Percentiles rank a stretch among this genome's conserved stretches.
These are phyloP conservation scores for Penicillium silybi DNA, from an alignment of 495 filamentous ascomycete genomes.

Conservation along the genomic window DNA sequence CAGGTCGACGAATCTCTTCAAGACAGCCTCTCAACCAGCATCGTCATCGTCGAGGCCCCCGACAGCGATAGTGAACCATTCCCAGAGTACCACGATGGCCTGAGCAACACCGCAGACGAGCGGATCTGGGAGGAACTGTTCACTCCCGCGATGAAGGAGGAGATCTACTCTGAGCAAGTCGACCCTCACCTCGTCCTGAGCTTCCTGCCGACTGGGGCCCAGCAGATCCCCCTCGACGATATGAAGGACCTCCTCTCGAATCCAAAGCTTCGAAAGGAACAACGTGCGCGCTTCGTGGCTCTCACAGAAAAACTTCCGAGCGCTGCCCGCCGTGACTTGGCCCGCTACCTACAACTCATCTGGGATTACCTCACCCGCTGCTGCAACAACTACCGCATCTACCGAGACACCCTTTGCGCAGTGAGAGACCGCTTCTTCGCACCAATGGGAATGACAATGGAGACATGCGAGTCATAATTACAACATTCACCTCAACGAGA, in stretches of 20 bases:
- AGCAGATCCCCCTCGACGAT: slow-evolving; percentile 10
- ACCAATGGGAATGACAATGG: too few relatives aligned
- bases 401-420: too few relatives aligned
- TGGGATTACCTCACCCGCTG: too few relatives aligned
- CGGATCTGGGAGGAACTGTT: slow-evolving; percentile 22
- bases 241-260: slow-evolving; percentile 1
- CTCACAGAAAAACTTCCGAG: too few relatives aligned
- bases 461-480: too few relatives aligned
- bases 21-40: background rate
- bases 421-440: too few relatives aligned
- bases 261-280: too few relatives aligned
- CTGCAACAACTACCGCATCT: too few relatives aligned
- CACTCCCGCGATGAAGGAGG: slow-evolving; percentile 18
- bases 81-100: slow-evolving; percentile 27
- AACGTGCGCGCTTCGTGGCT: too few relatives aligned
- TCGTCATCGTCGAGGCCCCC: background rate
- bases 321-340: too few relatives aligned
- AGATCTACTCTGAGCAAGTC: slow-evolving; percentile 13
- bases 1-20: background rate
- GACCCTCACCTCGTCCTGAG: slow-evolving; percentile 6
- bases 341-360: too few relatives aligned
- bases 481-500: too few relatives aligned
- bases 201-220: background rate
- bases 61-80: slow-evolving; percentile 26
- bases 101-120: slow-evolving; percentile 8